Evolutionary conservation across 2,329 filamentous ascomycete genomes (phyloP).

Genomic region (Tolypocladium tundrense): DNA sequence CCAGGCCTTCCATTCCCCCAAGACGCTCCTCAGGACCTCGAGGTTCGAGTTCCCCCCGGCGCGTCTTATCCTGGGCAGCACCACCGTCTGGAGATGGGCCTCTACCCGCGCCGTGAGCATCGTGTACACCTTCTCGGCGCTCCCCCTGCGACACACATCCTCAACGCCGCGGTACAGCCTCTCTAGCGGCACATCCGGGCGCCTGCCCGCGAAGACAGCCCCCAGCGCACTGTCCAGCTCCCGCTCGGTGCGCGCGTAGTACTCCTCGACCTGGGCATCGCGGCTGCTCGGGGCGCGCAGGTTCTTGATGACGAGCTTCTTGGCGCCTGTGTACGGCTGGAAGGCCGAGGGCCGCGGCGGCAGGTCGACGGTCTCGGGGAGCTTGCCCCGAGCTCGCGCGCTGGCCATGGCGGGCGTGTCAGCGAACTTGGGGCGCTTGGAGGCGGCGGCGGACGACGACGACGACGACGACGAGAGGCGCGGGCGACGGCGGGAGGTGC

Average conservation of each 20-base stretch:
- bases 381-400: slow-evolving; percentile 28
- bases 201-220: slow-evolving; percentile 58
- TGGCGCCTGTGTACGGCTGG: slow-evolving; percentile 66
- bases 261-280: slow-evolving; percentile 56
- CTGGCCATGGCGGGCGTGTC: slow-evolving; percentile 20
- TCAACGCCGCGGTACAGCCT: slow-evolving; percentile 85
- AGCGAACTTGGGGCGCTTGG: slow-evolving; percentile 22
- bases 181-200: slow-evolving; percentile 67
- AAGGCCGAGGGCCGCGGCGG: slow-evolving; percentile 36
- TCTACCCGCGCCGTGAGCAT: slow-evolving; percentile 58
- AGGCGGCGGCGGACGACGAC: slow-evolving; percentile 10
- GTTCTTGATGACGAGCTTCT: slow-evolving; percentile 91
- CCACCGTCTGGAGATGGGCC: slow-evolving; percentile 50
- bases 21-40: slow-evolving; percentile 48
- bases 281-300: slow-evolving; percentile 53
- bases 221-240: slow-evolving; percentile 66
- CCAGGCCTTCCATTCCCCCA: slow-evolving; percentile 65
- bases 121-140: slow-evolving; percentile 56
- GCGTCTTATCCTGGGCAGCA: slow-evolving; percentile 45
- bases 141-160: slow-evolving; percentile 74
- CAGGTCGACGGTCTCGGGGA: slow-evolving; percentile 26
- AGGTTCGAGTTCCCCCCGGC: slow-evolving; percentile 44
- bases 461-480: slow-evolving; percentile 22
- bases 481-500: slow-evolving; percentile 27
- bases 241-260: slow-evolving; percentile 65